Base-by-base conservation (phyloP, 2,329 filamentous ascomycete genomes). In the Dactylellina sp. region DNA sequence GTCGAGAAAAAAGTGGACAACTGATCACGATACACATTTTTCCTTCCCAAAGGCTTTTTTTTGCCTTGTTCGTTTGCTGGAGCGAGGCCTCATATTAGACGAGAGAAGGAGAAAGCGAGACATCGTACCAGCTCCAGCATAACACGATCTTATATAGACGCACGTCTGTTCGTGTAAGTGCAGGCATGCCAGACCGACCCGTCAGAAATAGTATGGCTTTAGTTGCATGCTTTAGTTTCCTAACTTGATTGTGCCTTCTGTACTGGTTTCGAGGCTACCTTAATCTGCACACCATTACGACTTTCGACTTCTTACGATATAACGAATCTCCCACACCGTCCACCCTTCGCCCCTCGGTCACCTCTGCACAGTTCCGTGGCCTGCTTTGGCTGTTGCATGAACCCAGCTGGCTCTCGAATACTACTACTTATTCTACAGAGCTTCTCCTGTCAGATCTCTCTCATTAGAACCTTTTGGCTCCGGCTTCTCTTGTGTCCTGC, bases 21-120 rank as follows among this genome's bases (percentile, higher is more conserved):
- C 56, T 74, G 70, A 74, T 74, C 70, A 74, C 70, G 70, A 74
- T 74, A 74, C 70, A 72, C 68, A 59, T 72, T 65, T 72, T 59
- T 60, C n/a, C 52, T 59, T 50, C 40, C 52, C 61, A 49, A 66
- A 74, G 28, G 4, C 28, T 56, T 55, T 55, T 55, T 66, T 63
- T 71, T 66, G 55, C 62, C 70, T 66, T 55, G 61, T 66, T 74
- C 70, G 60, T 62, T 74, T 39, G 40, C 57, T 42, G 50, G 52
- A 66, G 61, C 61, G 55, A 52, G 68, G 68, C 55, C 55, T 60
- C 53, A 52, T 32, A 61, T 50, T 44, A 74, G 28, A 74, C 68
- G 70, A 74, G 66, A 60, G 28, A 32, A 32, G 28, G 28, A 32
- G 28, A 32, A 32, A 9, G 28, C 4, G 39, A 52, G 22, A 62